Percentiles rank a stretch among this genome's conserved stretches.
phyloP scores from a whole-genome alignment of 2,329 filamentous ascomycete genomes.

The Aspergillus ochraceoroseus region DNA sequence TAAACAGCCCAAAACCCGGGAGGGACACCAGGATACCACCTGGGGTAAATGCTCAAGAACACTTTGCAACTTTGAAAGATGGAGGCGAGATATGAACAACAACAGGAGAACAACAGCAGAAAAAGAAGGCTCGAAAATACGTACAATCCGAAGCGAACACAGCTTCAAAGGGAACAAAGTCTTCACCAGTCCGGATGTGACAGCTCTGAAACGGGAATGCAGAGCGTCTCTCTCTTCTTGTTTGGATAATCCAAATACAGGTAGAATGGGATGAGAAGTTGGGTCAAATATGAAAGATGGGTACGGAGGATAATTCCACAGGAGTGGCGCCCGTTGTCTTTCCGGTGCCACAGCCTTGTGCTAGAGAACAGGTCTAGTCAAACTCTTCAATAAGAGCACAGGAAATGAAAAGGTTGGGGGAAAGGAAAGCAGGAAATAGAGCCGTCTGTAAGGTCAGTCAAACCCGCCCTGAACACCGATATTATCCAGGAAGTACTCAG shows the following conservation, averaged over 20 bases:
- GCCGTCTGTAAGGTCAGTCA: conserved; percentile 14
- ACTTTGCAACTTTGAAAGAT: conserved; percentile 12
- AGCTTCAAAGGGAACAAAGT: conserved; percentile 25
- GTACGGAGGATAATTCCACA: conserved; percentile 23
- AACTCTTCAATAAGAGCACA: conserved; percentile 20
- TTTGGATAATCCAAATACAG: conserved; percentile 29
- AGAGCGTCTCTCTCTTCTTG: conserved; percentile 19
- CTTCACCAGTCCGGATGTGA: conserved; percentile 19
- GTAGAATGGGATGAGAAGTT: conserved; percentile 19
- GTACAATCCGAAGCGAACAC: conserved; percentile 38
- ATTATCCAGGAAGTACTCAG: conserved; percentile 16
- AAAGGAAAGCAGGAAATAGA: conserved; percentile 14
- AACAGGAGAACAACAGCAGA: conserved; percentile 14
- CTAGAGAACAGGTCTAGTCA: conserved; percentile 21
- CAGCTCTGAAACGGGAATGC: conserved; percentile 19
- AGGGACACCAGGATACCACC: conserved; percentile 13
- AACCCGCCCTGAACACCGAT: conserved; percentile 15
- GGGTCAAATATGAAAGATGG: conserved; percentile 19
- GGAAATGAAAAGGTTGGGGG: conserved; percentile 13
- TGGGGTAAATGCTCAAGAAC: conserved; percentile 11
- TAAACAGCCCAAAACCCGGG: conserved; percentile 4
- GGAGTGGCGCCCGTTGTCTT: conserved; percentile 19
- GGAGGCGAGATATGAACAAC: conserved; percentile 12
- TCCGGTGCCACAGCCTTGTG: conserved; percentile 23
- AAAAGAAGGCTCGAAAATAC: conserved; percentile 34